These are phyloP conservation scores for Aspergillus vadensis DNA, from an alignment of 2,329 filamentous ascomycete species.

Conservation along the genomic window DNA sequence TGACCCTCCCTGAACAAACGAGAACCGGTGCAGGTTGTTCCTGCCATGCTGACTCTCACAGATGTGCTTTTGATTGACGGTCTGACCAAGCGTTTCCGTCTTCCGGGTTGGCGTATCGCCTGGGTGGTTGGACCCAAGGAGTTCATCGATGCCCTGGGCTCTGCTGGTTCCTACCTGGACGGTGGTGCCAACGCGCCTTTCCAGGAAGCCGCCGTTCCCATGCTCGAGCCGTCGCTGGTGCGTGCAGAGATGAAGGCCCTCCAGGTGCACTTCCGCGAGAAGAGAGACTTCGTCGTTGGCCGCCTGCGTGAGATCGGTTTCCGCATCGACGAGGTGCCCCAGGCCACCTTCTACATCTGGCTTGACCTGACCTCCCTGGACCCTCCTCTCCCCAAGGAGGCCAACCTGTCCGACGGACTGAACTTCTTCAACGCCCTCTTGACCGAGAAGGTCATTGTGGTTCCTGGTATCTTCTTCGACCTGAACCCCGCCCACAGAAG, in stretches of 20 bases:
- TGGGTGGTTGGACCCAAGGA: constrained; percentile 97
- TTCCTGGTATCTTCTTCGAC: constrained; percentile 97
- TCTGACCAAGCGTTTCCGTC: constrained; percentile 92
- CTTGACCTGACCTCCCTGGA: constrained; percentile 57
- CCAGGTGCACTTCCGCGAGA: constrained; percentile 85
- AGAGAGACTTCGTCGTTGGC: constrained; percentile 86
- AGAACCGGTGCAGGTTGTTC: not conserved
- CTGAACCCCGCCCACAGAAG: constrained; percentile 85
- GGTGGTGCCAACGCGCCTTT: constrained; percentile 94
- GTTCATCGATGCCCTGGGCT: constrained; percentile 90
- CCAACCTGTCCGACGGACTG: constrained; percentile 84
- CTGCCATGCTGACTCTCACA: constrained; percentile 20
- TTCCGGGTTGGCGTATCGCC: constrained; percentile 93
- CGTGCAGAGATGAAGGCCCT: constrained; percentile 84
- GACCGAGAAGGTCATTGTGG: constrained; percentile 92
- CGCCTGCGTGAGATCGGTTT: constrained; percentile 86
- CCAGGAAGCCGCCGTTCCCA: constrained; percentile 87
- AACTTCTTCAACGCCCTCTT: constrained; percentile 97
- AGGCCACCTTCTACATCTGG: constrained; percentile 95
- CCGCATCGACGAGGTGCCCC: constrained; percentile 77
- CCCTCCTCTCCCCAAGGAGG: constrained; percentile 55
- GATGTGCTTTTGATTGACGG: constrained; percentile 95
- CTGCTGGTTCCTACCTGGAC: constrained; percentile 90
- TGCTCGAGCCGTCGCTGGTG: constrained; percentile 86
- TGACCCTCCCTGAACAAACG: not conserved